A percentile compares a stretch with the other conserved stretches of the same genome.
phyloP scores from a whole-genome alignment of 495 filamentous ascomycete species.

The Trichoderma reesei region DNA sequence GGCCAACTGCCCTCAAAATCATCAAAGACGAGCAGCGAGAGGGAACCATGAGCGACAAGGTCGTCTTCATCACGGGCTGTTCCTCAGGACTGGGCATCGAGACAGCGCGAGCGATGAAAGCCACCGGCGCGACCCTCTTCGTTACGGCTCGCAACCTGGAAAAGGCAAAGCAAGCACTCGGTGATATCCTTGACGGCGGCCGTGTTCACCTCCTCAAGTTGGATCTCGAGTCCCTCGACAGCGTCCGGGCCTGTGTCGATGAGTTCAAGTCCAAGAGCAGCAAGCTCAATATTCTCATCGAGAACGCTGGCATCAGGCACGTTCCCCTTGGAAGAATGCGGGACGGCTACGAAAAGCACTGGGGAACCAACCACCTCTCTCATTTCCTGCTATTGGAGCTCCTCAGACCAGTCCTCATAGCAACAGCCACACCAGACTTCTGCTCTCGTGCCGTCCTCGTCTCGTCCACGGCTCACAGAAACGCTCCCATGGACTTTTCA shows the following conservation, averaged over 20 bases:
- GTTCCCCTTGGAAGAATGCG: constrained; percentile 26
- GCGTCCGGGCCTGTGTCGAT: constrained; percentile 19
- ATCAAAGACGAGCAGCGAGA: constrained; percentile 39
- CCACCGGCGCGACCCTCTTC: constrained; percentile 42
- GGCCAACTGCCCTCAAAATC: constrained; percentile 47
- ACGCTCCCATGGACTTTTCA: constrained; percentile 30
- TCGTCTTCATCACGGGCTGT: constrained; percentile 40
- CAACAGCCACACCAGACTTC: constrained; percentile 25
- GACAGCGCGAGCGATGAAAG: constrained; percentile 34
- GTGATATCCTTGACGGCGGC: constrained; percentile 18
- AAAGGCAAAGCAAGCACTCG: constrained; percentile 19
- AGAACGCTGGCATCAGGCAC: constrained; percentile 34
- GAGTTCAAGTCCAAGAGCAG: constrained; percentile 17
- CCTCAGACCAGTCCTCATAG: constrained; percentile 34
- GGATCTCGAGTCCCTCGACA: constrained; percentile 23
- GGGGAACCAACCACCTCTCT: constrained; percentile 39
- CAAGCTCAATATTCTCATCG: constrained; percentile 21
- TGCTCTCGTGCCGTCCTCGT: constrained; percentile 26
- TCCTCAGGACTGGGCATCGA: constrained; percentile 45
- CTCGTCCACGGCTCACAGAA: constrained; percentile 28
- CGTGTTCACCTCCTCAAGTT: constrained; percentile 27
- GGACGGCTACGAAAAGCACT: constrained; percentile 40
- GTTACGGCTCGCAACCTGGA: constrained; percentile 32
- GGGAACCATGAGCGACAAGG: constrained; percentile 32
- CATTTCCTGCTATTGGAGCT: constrained; percentile 46